A percentile compares a stretch with the other conserved stretches of the same genome.
phyloP scores from a whole-genome alignment of 345 rosid genomes.

The Kernera saxatilis region DNA sequence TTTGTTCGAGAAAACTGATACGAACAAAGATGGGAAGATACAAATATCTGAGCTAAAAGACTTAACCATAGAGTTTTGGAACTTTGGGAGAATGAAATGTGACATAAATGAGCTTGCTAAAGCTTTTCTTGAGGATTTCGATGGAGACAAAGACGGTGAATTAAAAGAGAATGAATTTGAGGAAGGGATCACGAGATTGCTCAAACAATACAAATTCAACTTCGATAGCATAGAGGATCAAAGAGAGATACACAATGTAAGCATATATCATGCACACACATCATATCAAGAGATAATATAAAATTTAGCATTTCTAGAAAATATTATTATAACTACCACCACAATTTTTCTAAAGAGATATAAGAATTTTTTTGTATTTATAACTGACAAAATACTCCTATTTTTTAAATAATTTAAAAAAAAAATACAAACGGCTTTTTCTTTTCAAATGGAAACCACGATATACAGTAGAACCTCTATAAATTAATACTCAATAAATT shows the following conservation, averaged over 20 bases:
- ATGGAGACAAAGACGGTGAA: neutral
- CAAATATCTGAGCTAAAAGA: constrained; percentile 5
- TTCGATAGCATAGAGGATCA: neutral
- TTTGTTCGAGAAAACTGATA: constrained; percentile 10
- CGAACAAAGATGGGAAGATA: constrained; percentile 6
- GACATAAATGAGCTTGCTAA: neutral
- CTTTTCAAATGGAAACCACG: too few relatives aligned
- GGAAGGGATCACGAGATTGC: neutral
- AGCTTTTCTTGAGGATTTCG: neutral
- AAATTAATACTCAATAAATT: too few relatives aligned
- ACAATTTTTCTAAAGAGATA: too few relatives aligned
- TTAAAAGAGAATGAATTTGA: neutral
- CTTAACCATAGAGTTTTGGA: constrained; percentile 1
- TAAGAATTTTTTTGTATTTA: too few relatives aligned
- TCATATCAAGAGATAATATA: neutral
- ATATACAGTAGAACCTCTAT: too few relatives aligned
- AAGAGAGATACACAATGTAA: neutral
- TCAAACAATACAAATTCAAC: constrained; percentile 2
- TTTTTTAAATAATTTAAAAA: too few relatives aligned
- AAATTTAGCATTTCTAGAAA: neutral
- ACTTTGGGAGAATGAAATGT: constrained; percentile 14
- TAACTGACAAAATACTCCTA: too few relatives aligned
- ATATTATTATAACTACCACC: too few relatives aligned
- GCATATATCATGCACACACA: neutral
- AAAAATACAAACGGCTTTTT: too few relatives aligned